Evolutionary conservation across 495 filamentous ascomycete genomes (phyloP).

Genomic region (Rhizodiscina lignyota): DNA sequence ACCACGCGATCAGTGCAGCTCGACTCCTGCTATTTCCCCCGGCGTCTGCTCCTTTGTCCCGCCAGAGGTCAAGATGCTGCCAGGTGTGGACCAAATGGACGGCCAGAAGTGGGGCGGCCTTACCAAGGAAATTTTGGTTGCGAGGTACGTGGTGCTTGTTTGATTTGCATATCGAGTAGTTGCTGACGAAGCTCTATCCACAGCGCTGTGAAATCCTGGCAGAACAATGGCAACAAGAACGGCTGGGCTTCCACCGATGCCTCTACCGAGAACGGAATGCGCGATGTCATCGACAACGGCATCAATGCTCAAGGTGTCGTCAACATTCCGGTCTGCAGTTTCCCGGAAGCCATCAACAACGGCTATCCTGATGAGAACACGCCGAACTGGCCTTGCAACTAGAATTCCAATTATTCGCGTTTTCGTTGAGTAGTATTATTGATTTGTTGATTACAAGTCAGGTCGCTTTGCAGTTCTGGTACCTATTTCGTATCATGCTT

Average conservation of each 20-base stretch:
- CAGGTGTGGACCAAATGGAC: slow-evolving; percentile 1
- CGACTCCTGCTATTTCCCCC: too few relatives aligned
- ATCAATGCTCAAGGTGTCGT: slow-evolving; percentile 1
- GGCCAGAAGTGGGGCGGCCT: neutral
- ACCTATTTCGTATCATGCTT: too few relatives aligned
- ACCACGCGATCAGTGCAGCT: too few relatives aligned
- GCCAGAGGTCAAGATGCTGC: neutral
- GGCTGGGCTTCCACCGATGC: neutral
- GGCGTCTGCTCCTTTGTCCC: neutral
- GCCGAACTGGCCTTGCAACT: neutral
- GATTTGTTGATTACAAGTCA: too few relatives aligned
- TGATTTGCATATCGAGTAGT: too few relatives aligned
- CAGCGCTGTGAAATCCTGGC: too few relatives aligned
- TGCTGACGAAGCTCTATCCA: too few relatives aligned
- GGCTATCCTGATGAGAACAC: neutral
- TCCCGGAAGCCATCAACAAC: neutral
- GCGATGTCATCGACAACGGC: neutral
- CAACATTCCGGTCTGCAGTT: slow-evolving; percentile 1
- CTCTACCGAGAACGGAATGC: neutral
- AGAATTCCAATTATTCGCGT: too few relatives aligned
- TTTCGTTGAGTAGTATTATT: too few relatives aligned
- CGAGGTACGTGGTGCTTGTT: too few relatives aligned
- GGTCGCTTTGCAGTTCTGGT: too few relatives aligned
- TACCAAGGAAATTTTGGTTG: neutral
- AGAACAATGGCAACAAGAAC: slow-evolving; percentile 2